Conservation (phyloP, 805 yeast genomes). For the Dipodascus albidus region DNA sequence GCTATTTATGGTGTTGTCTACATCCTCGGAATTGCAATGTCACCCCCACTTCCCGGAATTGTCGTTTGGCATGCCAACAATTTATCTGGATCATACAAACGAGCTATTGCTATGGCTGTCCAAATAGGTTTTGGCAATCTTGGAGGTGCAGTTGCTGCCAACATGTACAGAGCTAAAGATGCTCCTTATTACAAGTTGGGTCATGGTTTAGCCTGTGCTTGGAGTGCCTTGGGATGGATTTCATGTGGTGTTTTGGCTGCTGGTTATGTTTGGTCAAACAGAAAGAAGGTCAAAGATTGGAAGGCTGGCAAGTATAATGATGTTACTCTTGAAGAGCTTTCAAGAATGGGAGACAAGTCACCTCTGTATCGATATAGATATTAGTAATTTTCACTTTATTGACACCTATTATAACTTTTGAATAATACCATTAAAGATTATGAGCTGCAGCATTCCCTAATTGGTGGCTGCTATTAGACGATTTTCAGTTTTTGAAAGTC, state of each 20-base stretch:
- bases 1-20: conserved; percentile 7
- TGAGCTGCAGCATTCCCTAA: too few species aligned
- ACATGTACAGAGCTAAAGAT: conserved; percentile 26
- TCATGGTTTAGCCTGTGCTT: conserved; percentile 15
- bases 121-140: conserved; percentile 36
- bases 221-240: conserved; percentile 4
- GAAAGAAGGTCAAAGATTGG: neutral
- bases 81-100: conserved; percentile 31
- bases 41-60: conserved; percentile 30
- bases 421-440: too few species aligned
- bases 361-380: neutral
- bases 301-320: neutral
- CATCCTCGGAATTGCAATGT: conserved; percentile 16
- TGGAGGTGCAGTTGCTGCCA: conserved; percentile 36
- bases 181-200: conserved; percentile 31
- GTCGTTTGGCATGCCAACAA: conserved; percentile 35
- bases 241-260: neutral
- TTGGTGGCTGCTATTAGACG: too few species aligned
- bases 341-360: neutral
- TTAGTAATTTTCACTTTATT: neutral
- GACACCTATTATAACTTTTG: too few species aligned
- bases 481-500: too few species aligned
- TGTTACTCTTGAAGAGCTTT: neutral
- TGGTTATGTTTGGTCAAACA: neutral
- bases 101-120: conserved; percentile 32